Evolutionary conservation across 2,329 filamentous ascomycete species (phyloP).

Genomic region (Drechslera avenae): DNA sequence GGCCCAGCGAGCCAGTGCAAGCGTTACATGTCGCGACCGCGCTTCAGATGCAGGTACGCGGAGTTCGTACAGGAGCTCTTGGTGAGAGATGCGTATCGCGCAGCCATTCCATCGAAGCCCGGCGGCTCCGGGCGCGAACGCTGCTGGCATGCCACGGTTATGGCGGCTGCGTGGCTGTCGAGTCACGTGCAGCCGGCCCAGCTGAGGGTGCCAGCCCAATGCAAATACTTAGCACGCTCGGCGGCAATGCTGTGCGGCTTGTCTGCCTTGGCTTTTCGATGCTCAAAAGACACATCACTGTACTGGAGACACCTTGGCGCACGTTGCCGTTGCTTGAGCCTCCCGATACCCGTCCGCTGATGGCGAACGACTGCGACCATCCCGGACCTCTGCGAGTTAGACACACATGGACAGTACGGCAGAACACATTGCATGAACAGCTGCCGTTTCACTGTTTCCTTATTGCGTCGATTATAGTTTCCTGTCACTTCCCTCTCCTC

Average conservation of each 20-base stretch:
- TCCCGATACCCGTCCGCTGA: neutral
- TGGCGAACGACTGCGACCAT: neutral
- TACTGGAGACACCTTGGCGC: slow-evolving; percentile 7
- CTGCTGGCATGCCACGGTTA: neutral
- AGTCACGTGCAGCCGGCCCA: slow-evolving; percentile 5
- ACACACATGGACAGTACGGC: neutral
- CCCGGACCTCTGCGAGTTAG: neutral
- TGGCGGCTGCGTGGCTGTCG: slow-evolving; percentile 10
- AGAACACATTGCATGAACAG: slow-evolving; percentile 7
- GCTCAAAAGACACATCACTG: neutral
- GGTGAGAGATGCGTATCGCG: slow-evolving; percentile 15
- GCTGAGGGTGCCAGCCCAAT: neutral
- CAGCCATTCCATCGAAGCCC: slow-evolving; percentile 4
- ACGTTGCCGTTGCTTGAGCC: neutral
- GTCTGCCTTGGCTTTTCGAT: slow-evolving; percentile 1
- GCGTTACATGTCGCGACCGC: slow-evolving; percentile 26
- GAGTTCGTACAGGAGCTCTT: slow-evolving; percentile 19
- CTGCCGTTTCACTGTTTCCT: slow-evolving; percentile 17
- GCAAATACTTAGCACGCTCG: slow-evolving; percentile 2
- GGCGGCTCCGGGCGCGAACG: slow-evolving; percentile 13
- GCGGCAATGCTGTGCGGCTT: neutral
- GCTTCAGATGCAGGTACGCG: slow-evolving; percentile 26
- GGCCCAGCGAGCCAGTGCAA: slow-evolving; percentile 5
- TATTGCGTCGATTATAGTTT: slow-evolving; percentile 6
- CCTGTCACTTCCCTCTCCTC: neutral